Base-by-base conservation (phyloP, 106 monocot species). In the Dioscorea dumetorum region DNA sequence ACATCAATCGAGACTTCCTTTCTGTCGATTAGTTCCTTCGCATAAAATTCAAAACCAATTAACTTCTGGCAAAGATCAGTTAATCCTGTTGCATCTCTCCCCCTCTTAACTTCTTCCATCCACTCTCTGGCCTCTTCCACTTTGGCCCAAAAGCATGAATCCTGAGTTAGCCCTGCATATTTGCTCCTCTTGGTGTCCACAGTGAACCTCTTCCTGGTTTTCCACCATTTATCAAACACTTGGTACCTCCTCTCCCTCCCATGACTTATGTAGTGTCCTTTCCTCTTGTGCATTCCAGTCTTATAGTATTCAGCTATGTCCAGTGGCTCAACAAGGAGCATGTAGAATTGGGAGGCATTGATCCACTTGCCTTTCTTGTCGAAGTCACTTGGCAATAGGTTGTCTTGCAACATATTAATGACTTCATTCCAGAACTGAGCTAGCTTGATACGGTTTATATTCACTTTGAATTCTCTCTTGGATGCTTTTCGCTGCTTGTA, bases 261-360 rank as follows among this genome's bases (percentile, higher is more conserved):
- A 41, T 82, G 76, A 58, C 33, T 63, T 50, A 82, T 24, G 51
- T 86, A 86, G 49, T 76, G 79, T 12, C 79, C 76, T 22, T 66
- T 66, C 13, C 50, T 78, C 70, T 66, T 73, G 66, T 71, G 76
- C 71, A 49, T 64, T 59, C 54, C 24, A 12, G 16, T 58, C 33
- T 79, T 32, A 51, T 86, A 82, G 57, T 86, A 86, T 58, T 82
- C 82, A 1, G 86, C 86, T 14, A 86, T 82, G 63, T 86, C 86
- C 48, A 86, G 50, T 32, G 86, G 86, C 73, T 86, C 86, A 0
- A 86, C 73, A 8, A 86, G 70, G 57, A 86, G 82, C 73, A 53
- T 75, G 69, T 86, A 86, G 67, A 82, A 86, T 22, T 76, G 82
- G 0, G 86, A 61, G 5, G 86, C 86, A 14, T 86, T 82, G 18